Conservation (phyloP, 306 rosid genomes). For the Hippophae tibetana region DNA sequence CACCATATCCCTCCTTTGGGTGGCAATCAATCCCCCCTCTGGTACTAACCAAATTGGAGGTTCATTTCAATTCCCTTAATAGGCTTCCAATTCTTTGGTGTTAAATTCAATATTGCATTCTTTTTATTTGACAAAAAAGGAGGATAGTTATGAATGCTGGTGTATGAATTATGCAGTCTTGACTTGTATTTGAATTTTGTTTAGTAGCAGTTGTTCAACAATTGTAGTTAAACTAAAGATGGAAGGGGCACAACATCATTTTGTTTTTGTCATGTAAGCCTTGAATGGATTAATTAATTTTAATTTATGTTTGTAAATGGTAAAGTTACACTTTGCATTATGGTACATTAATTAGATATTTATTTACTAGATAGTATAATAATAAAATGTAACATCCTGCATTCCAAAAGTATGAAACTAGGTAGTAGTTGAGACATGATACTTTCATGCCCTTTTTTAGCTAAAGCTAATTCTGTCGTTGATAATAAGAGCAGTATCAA, state of each 20-base stretch:
- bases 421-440: slow-evolving; percentile 38
- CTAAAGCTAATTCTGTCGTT: neutral
- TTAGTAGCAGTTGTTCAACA: slow-evolving; percentile 8
- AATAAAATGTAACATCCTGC: neutral
- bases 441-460: slow-evolving; percentile 33
- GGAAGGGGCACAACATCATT: no score
- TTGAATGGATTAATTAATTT: no score
- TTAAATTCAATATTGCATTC: slow-evolving; percentile 9
- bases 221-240: neutral
- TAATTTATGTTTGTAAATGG: no score
- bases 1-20: slow-evolving; percentile 95
- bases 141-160: slow-evolving; percentile 14
- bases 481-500: slow-evolving; percentile 4
- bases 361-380: neutral
- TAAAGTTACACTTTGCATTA: no score
- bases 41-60: slow-evolving; percentile 72
- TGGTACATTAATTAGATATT: no score
- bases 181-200: slow-evolving; percentile 15
- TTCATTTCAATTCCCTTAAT: slow-evolving; percentile 76
- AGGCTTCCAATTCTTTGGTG: slow-evolving; percentile 13
- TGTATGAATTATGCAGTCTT: slow-evolving; percentile 20
- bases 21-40: slow-evolving; percentile 86
- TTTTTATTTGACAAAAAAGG: slow-evolving; percentile 21
- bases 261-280: no score
- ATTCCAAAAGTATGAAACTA: slow-evolving; percentile 29